Evolutionary conservation across 2,329 filamentous ascomycete species (phyloP).

Genomic region (Pochonia chlamydosporia): DNA sequence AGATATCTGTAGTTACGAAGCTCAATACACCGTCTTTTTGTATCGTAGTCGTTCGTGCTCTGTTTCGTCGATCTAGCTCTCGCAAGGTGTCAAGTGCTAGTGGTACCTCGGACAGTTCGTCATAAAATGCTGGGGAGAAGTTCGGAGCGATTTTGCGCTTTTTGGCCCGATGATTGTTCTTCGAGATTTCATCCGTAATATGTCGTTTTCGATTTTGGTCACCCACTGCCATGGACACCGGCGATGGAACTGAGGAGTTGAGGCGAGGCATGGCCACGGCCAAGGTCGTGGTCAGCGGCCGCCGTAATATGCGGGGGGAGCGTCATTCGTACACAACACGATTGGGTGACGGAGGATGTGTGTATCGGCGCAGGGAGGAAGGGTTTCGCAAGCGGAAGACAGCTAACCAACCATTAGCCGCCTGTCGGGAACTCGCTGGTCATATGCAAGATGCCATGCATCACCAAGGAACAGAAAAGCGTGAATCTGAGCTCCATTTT

Average conservation of each 20-base stretch:
- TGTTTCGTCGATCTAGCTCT: constrained; percentile 11
- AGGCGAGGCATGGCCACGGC: background rate
- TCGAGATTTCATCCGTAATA: background rate
- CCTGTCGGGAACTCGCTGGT: background rate
- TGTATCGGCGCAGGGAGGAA: constrained; percentile 13
- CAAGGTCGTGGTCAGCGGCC: background rate
- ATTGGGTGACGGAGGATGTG: background rate
- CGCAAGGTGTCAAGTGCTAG: constrained; percentile 19
- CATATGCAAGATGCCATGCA: no score
- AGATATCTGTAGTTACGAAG: background rate
- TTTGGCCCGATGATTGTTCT: background rate
- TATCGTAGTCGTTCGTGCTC: background rate
- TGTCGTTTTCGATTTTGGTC: constrained; percentile 3
- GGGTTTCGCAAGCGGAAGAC: background rate
- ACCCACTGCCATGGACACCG: background rate
- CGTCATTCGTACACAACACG: background rate
- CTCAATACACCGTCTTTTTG: background rate
- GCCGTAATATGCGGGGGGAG: background rate
- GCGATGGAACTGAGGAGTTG: background rate
- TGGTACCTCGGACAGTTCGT: constrained; percentile 19
- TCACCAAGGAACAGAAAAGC: no score
- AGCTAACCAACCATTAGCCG: background rate
- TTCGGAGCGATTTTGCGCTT: constrained; percentile 3
- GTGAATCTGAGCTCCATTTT: no score
- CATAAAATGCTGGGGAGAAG: constrained; percentile 21